Conservation (phyloP, 345 rosid species). For the Aquilaria malaccensis region DNA sequence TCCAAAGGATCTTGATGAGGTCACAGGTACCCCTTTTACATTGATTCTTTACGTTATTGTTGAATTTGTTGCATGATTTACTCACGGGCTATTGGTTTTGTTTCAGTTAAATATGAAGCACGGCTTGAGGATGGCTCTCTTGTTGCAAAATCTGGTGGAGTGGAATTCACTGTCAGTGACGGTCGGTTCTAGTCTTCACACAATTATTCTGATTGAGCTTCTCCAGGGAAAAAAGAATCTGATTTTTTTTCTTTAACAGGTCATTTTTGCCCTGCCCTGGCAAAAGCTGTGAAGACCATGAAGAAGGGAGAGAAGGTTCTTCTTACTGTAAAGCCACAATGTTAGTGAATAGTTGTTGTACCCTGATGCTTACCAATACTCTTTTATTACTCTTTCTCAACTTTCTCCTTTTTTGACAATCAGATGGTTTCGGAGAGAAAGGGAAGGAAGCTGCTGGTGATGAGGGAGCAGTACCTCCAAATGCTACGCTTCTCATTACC, state of each 20-base stretch:
- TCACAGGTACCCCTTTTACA: conserved; percentile 34
- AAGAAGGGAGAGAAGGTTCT: conserved; percentile 76
- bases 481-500: conserved; percentile 50
- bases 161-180: conserved; percentile 68
- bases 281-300: conserved; percentile 87
- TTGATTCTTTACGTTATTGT: not conserved
- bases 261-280: conserved; percentile 75
- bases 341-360: conserved; percentile 22
- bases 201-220: no score
- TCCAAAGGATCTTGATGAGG: conserved; percentile 82
- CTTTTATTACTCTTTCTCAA: conserved; percentile 1
- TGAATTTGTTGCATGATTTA: not conserved
- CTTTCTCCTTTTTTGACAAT: not conserved
- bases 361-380: not conserved
- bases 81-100: conserved; percentile 1
- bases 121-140: conserved; percentile 67
- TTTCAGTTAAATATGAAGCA: conserved; percentile 71
- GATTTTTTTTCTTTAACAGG: conserved; percentile 25
- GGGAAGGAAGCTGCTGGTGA: conserved; percentile 50
- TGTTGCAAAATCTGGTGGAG: conserved; percentile 62
- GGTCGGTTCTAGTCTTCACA: conserved; percentile 32
- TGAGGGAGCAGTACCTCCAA: conserved; percentile 75
- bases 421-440: conserved; percentile 92
- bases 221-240: not conserved
- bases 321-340: conserved; percentile 74